A percentile compares a stretch with the other conserved stretches of the same genome.
phyloP scores from a whole-genome alignment of 805 yeast genomes.

The Nakazawaea wyomingensis region DNA sequence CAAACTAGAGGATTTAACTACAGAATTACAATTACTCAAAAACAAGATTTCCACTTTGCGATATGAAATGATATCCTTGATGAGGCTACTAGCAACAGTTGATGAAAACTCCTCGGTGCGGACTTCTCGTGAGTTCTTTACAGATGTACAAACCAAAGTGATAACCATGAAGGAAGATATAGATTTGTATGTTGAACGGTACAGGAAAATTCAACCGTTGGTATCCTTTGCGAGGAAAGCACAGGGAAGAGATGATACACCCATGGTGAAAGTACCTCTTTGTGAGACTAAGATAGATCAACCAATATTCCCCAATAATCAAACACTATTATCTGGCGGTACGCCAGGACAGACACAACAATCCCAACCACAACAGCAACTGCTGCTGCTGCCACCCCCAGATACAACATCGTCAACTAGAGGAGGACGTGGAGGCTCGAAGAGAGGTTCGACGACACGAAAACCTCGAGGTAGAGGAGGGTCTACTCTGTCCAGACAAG shows the following conservation, averaged over 20 bases:
- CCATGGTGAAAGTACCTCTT: conserved; percentile 25
- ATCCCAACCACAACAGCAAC: too few species aligned
- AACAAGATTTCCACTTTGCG: conserved; percentile 27
- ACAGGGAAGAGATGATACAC: conserved; percentile 46
- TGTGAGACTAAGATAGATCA: conserved; percentile 22
- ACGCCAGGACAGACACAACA: background rate
- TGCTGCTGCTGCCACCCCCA: too few species aligned
- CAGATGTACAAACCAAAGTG: conserved; percentile 31
- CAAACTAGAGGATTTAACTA: conserved; percentile 27
- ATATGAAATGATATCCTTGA: conserved; percentile 33
- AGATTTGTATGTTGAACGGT: conserved; percentile 37
- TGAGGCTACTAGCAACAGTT: conserved; percentile 33
- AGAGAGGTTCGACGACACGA: conserved; percentile 6
- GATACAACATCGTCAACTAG: background rate
- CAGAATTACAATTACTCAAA: conserved; percentile 30
- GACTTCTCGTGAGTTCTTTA: conserved; percentile 35
- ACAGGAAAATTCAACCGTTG: conserved; percentile 42
- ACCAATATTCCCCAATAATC: conserved; percentile 8
- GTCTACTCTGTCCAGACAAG: conserved; percentile 1
- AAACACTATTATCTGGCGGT: background rate
- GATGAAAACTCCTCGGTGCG: conserved; percentile 37
- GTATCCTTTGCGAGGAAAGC: conserved; percentile 46
- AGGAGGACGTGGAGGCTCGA: conserved; percentile 7
- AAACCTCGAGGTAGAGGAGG: conserved; percentile 8
- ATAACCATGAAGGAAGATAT: conserved; percentile 32